Base-by-base conservation (phyloP, 371 early-diverging fungal species). In the Mortierella sp. region DNA sequence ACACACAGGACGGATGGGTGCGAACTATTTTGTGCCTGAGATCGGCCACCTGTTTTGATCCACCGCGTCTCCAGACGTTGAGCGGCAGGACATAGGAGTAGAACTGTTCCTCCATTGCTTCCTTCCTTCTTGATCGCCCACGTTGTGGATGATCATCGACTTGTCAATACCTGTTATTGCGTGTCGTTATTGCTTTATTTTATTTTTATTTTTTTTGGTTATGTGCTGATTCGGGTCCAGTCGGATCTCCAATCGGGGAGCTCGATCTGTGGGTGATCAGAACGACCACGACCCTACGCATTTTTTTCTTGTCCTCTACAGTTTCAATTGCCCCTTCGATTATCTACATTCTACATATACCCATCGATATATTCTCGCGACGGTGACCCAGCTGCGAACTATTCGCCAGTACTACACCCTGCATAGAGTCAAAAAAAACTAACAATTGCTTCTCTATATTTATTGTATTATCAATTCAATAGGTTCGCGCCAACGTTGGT, bases 401-500 rank as follows among this genome's bases (percentile, higher is more conserved):
- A 5, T 60, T n/a, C 5, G 16, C n/a, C 10, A 14, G 12, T 6
- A 29, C 32, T 2, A 32, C 4, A 60, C 16, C 60, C 60, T 60
- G 60, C 32, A 51, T 51, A 51, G 51, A 51, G 16, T 4, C 14
- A 21, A 51, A 18, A 51, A 51, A 4, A 7, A 51, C 51, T 51
- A 56, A 65, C 56, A 24, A 71, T 7, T 8, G 5, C 44, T 44
- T 29, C 4, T 60, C 16, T 55, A 35, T 56, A 29, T 29, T 41
- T 0, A 41, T 43, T 38, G 16, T 41, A 4, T 18, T 65, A 24
- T 58, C n/a, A 35, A 35, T 44, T 49, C 21, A 10, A 58, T 51
- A 89, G 91, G 88, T 84, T 79, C 92, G 92, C 81, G 87, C 91
- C 87, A 93, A 92, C 88, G 90, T 91, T 78, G 91, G 92, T 83